Evolutionary conservation across 345 rosid species (phyloP).

Genomic region (Rhodomyrtus tomentosa): DNA sequence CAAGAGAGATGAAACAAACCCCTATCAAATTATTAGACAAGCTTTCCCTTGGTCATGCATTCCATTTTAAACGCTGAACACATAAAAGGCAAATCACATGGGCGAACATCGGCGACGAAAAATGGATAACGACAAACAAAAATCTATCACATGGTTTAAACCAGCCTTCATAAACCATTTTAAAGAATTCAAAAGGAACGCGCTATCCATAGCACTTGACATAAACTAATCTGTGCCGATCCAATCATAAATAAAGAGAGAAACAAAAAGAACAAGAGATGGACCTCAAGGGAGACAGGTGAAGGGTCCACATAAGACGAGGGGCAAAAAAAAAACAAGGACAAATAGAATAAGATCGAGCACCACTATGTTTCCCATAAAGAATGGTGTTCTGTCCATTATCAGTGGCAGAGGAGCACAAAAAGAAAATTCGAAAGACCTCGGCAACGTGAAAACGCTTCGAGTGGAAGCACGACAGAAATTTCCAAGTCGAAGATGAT

Average conservation of each 20-base stretch:
- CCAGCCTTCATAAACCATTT: not conserved
- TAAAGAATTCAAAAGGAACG: not conserved
- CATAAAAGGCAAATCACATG: not conserved
- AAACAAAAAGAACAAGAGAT: not conserved
- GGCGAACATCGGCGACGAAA: not conserved
- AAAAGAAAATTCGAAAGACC: not conserved
- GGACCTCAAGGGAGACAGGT: not conserved
- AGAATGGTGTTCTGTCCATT: conserved; percentile 1
- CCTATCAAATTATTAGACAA: not conserved
- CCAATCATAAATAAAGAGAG: not conserved
- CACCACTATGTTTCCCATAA: not conserved
- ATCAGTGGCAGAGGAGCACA: not conserved
- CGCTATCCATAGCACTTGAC: not conserved
- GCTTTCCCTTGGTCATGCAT: not conserved
- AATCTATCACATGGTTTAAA: not conserved
- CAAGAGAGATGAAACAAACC: not conserved
- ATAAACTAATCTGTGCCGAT: not conserved
- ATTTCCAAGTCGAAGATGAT: not conserved
- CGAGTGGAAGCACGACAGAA: not conserved
- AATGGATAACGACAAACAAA: not conserved
- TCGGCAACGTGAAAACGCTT: not conserved
- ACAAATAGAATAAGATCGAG: not conserved
- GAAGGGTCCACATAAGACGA: conserved; percentile 3
- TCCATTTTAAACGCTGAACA: not conserved
- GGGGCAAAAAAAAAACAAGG: not conserved